Base-by-base conservation (phyloP, 192 early-diverging fungal species). In the Coemansia guatemalensis region DNA sequence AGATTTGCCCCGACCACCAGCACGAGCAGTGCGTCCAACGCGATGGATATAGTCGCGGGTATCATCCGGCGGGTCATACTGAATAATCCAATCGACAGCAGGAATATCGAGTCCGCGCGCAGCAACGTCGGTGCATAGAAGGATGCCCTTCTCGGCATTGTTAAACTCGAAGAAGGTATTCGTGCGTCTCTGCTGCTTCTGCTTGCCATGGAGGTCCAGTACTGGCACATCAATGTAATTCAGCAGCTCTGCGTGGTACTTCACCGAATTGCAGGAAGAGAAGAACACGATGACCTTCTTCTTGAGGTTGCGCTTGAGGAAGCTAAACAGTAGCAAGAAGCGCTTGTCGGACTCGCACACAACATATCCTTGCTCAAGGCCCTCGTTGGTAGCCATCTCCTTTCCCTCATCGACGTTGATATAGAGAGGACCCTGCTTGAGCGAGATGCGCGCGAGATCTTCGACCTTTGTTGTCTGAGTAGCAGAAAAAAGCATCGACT, bases 181-280 rank as follows among this genome's bases (percentile, higher is more conserved):
- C 39, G 96, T 98, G 51, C 98, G 91, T 82, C 97, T 98, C 79
- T 95, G 93, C 74, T 99, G 96, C 84, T 98, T 97, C 82, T 98
- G 95, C 73, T 87, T 83, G 53, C 95, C 95, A 67, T 99, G 97
- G n/a, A 99, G 86, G 68, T 95, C 96, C 56, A 99, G 77, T 7
- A 98, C 97, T 1, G 97, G 95, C 59, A 98, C 89, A 75, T 99
- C 97, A 71, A 99, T 97, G 74, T 99, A 99, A 78, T 98, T 99
- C 62, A 99, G 83, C 55, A 99, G 82, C 74, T 98, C 96, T 20
- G 94, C 88, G 75, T 98, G 92, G 83, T 94, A 99, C 76, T 98
- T 96, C 57, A 99, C 98, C 33, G 93, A 91, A 69, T 98, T 95
- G 80, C 98, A 99, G 39, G 87, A 89, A 5, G 95, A 98, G 69